phyloP scores from a whole-genome alignment of 768 basidiomycete genomes.

The Arthromyces matolae region DNA sequence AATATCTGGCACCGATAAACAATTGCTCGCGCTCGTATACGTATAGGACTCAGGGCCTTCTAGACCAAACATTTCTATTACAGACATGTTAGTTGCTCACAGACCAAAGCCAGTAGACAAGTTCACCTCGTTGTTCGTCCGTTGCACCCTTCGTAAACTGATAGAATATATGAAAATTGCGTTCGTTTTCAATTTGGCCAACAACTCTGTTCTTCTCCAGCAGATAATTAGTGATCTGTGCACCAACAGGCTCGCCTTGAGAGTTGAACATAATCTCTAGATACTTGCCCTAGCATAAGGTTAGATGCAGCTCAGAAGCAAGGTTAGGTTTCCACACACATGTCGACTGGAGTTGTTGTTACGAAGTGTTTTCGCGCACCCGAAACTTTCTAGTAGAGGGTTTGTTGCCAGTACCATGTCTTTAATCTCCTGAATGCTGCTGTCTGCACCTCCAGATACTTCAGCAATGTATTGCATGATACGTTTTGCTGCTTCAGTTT shows the following conservation, averaged over 20 bases:
- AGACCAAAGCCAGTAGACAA: neutral
- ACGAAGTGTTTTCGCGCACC: conserved; percentile 96
- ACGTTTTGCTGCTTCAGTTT: conserved; percentile 97
- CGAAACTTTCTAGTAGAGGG: conserved; percentile 95
- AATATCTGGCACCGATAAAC: conserved; percentile 86
- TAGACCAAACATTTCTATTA: conserved; percentile 84
- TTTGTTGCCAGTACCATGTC: conserved; percentile 99
- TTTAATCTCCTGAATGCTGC: conserved; percentile 95
- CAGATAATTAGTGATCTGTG: conserved; percentile 97
- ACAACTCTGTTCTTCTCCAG: conserved; percentile 96
- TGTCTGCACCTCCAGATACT: conserved; percentile 84
- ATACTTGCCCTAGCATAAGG: conserved; percentile 80
- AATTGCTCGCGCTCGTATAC: conserved; percentile 90
- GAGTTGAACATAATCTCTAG: conserved; percentile 98
- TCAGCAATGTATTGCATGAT: conserved; percentile 99
- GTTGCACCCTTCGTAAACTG: conserved; percentile 97
- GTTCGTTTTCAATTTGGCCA: conserved; percentile 92
- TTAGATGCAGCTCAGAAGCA: conserved; percentile 15
- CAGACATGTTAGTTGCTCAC: conserved; percentile 11
- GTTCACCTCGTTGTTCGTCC: conserved; percentile 79
- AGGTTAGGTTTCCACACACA: conserved; percentile 47
- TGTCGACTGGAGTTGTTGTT: conserved; percentile 99
- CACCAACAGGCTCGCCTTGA: conserved; percentile 90
- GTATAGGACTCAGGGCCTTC: conserved; percentile 95
- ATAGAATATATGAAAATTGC: conserved; percentile 99